Base-by-base conservation (phyloP, 2,329 filamentous ascomycete species). In the Reticulascus tulasneorum region DNA sequence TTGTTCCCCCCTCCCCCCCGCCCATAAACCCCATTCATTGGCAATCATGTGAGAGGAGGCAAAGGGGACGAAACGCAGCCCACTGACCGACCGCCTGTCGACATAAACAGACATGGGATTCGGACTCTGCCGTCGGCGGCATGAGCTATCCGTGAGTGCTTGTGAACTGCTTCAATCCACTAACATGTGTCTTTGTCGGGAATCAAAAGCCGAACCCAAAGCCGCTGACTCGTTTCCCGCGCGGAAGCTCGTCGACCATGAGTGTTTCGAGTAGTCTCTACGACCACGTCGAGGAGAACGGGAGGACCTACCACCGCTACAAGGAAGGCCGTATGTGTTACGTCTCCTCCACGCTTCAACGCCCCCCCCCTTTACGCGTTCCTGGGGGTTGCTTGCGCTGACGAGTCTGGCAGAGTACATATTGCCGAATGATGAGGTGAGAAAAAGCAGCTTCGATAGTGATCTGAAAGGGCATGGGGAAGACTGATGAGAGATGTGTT, bases 231-330 rank as follows among this genome's bases (percentile, higher is more conserved):
- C n/a, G 7, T 18, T 7, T 26, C 2, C 11, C 17, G 0, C 16
- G 28, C 23, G 19, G 20, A 12, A 19, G 23, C 8, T 34, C 23
- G 7, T 56, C 54, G 25, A 56, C 52, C 0, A 51, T 48, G 0
- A 60, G 55, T 7, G 44, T 60, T 13, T 45, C 45, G 10, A 59
- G 59, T 1, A 64, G 59, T 29, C 60, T 39, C 3, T 32, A 35
- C 21, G 27, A 30, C 26, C 35, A 39, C 16, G 21, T 26, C 9
- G 22, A 24, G 7, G 37, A 39, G 23, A 39, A 39, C 4, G 37
- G 37, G 9, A 29, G 37, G 16, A 39, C 37, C 8, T 35, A 39
- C 16, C 31, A 31, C 29, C 44, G 56, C 4, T 62, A 20, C 25
- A 27, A 28, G 4, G 37, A 39, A 12, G 37, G 37, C 7, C 34